These are phyloP conservation scores for Pholiota conissans DNA, from an alignment of 768 basidiomycete genomes.

Conservation along the genomic window DNA sequence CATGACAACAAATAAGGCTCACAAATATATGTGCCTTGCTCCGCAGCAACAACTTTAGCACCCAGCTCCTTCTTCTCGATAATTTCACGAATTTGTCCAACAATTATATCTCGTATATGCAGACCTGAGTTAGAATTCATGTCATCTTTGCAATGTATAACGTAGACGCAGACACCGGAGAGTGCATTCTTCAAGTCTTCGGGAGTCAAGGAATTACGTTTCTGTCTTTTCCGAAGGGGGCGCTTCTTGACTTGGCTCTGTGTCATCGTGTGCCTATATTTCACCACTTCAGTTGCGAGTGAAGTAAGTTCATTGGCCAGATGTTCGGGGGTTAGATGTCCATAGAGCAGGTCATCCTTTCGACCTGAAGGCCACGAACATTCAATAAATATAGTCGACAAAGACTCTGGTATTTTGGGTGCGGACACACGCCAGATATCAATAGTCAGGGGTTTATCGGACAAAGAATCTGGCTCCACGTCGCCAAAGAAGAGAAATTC, in stretches of 20 bases:
- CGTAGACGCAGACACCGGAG: slow-evolving; percentile 63
- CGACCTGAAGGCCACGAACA: slow-evolving; percentile 86
- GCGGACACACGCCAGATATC: slow-evolving; percentile 85
- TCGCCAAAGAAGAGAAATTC: slow-evolving; percentile 96
- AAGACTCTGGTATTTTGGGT: slow-evolving; percentile 62
- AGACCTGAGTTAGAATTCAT: slow-evolving; percentile 45
- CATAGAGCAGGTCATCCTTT: slow-evolving; percentile 67
- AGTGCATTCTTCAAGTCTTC: slow-evolving; percentile 54
- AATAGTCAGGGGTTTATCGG: slow-evolving; percentile 56
- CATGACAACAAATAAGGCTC: slow-evolving; percentile 26
- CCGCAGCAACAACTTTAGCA: slow-evolving; percentile 64
- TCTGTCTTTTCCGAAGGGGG: slow-evolving; percentile 38
- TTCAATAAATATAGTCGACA: slow-evolving; percentile 90
- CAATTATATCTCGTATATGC: slow-evolving; percentile 67
- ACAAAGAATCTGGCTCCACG: slow-evolving; percentile 82
- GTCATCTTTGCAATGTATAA: slow-evolving; percentile 88
- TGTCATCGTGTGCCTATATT: slow-evolving; percentile 31
- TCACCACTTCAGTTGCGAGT: slow-evolving; percentile 69
- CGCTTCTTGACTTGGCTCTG: slow-evolving; percentile 23
- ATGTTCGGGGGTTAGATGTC: slow-evolving; percentile 84
- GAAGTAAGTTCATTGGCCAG: slow-evolving; percentile 71
- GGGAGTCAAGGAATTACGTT: slow-evolving; percentile 35
- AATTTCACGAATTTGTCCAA: slow-evolving; percentile 66
- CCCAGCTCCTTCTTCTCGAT: slow-evolving; percentile 67
- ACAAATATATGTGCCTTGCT: slow-evolving; percentile 85